These are phyloP conservation scores for Panaeolus papilionaceus DNA, from an alignment of 768 basidiomycete genomes.

Conservation along the genomic window DNA sequence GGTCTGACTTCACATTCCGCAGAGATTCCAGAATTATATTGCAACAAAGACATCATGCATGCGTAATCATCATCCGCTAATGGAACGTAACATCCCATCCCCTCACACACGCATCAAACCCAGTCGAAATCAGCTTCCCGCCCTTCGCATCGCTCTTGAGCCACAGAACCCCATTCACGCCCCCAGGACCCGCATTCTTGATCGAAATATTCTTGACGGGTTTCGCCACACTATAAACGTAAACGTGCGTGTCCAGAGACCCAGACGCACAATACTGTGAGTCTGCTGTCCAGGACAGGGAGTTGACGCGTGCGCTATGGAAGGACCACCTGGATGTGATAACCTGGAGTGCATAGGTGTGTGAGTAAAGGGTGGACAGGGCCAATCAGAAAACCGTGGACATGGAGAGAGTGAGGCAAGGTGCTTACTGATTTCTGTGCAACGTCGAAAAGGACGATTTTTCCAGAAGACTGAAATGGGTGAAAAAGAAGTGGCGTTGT, in stretches of 20 bases:
- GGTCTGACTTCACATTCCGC: no score
- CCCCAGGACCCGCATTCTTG: conserved; percentile 87
- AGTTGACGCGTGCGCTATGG: conserved; percentile 83
- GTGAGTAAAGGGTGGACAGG: background rate
- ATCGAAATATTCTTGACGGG: conserved; percentile 79
- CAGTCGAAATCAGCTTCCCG: conserved; percentile 68
- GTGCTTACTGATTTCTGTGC: conserved; percentile 60
- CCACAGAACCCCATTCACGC: conserved; percentile 86
- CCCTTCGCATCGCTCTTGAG: conserved; percentile 49
- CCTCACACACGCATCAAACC: conserved; percentile 84
- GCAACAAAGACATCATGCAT: background rate
- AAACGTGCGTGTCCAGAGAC: conserved; percentile 92
- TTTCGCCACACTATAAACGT: conserved; percentile 80
- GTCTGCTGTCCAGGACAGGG: conserved; percentile 78
- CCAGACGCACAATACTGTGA: conserved; percentile 84
- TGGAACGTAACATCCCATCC: conserved; percentile 71
- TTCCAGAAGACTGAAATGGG: conserved; percentile 70
- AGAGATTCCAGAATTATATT: background rate
- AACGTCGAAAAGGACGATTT: conserved; percentile 80
- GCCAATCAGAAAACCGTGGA: background rate
- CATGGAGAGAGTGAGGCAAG: background rate
- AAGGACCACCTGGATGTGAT: conserved; percentile 84
- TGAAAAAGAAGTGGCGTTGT: conserved; percentile 10
- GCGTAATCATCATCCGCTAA: conserved; percentile 10
- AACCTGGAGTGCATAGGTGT: conserved; percentile 42